phyloP scores from a whole-genome alignment of 2,329 filamentous ascomycete species.

The Pseudogymnoascus sp. region DNA sequence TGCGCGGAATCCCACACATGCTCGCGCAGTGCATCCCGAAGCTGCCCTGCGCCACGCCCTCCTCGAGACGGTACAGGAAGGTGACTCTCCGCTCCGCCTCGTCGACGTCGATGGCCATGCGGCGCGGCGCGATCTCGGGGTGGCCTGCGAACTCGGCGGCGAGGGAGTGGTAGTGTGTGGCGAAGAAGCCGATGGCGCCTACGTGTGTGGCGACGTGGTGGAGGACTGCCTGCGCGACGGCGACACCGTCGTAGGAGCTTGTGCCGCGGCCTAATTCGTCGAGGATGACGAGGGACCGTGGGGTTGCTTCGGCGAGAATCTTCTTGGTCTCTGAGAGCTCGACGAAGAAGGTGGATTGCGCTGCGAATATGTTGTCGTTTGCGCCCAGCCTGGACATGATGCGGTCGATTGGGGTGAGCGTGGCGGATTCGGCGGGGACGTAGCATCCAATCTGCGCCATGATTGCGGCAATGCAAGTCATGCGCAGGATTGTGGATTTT shows the following conservation, averaged over 20 bases:
- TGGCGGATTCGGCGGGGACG: slow-evolving; percentile 73
- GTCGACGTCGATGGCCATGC: slow-evolving; percentile 94
- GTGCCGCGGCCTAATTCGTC: slow-evolving; percentile 95
- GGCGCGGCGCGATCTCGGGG: slow-evolving; percentile 74
- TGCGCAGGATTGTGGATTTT: slow-evolving; percentile 91
- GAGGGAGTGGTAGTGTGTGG: slow-evolving; percentile 92
- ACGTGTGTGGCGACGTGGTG: slow-evolving; percentile 92
- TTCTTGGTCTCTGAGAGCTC: slow-evolving; percentile 97
- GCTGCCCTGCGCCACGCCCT: slow-evolving; percentile 88
- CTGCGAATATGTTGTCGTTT: slow-evolving; percentile 98
- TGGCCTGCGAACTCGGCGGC: slow-evolving; percentile 85
- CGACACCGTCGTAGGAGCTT: slow-evolving; percentile 90
- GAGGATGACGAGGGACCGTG: slow-evolving; percentile 88
- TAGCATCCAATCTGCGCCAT: slow-evolving; percentile 96
- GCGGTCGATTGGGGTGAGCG: slow-evolving; percentile 82
- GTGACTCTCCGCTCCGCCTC: slow-evolving; percentile 78
- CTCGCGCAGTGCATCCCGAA: slow-evolving; percentile 99
- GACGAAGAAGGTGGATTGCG: slow-evolving; percentile 96
- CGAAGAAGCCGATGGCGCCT: slow-evolving; percentile 91
- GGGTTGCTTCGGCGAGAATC: slow-evolving; percentile 88
- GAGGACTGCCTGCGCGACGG: slow-evolving; percentile 92
- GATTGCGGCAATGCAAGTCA: slow-evolving; percentile 95
- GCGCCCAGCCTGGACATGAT: slow-evolving; percentile 98
- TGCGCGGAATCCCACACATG: slow-evolving; percentile 87
- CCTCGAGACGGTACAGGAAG: slow-evolving; percentile 89